These are phyloP conservation scores for Podaxis mareebaensis DNA, from an alignment of 768 basidiomycete genomes.

Conservation along the genomic window DNA sequence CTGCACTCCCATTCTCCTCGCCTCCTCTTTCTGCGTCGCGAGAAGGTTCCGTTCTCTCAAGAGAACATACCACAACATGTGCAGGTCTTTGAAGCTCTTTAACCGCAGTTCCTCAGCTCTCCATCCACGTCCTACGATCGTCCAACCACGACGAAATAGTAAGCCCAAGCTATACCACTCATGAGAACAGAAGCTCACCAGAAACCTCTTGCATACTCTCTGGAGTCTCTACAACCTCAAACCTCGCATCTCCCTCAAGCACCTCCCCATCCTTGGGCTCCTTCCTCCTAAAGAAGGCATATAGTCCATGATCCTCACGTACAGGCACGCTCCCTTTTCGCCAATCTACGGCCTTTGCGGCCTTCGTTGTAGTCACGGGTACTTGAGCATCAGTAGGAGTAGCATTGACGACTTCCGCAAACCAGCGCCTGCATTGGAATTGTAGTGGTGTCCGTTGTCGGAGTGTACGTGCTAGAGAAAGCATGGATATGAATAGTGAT, in stretches of 20 bases:
- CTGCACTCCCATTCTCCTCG: slow-evolving; percentile 56
- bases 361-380: not conserved
- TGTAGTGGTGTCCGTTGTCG: slow-evolving; percentile 19
- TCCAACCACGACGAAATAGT: too few relatives aligned
- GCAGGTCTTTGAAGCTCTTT: slow-evolving; percentile 92
- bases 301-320: slow-evolving; percentile 70
- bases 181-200: slow-evolving; percentile 22
- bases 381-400: not conserved
- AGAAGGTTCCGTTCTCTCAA: slow-evolving; percentile 88
- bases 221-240: slow-evolving; percentile 48
- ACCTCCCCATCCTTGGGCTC: slow-evolving; percentile 33
- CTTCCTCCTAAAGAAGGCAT: slow-evolving; percentile 71
- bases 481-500: slow-evolving; percentile 16
- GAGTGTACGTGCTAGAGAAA: slow-evolving; percentile 21
- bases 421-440: slow-evolving; percentile 24
- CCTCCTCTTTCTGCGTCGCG: slow-evolving; percentile 83
- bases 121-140: slow-evolving; percentile 80
- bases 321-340: slow-evolving; percentile 33
- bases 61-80: slow-evolving; percentile 92
- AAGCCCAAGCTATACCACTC: too few relatives aligned
- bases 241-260: slow-evolving; percentile 45
- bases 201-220: slow-evolving; percentile 28
- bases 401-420: slow-evolving; percentile 24
- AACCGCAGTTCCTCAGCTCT: slow-evolving; percentile 80
- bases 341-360: slow-evolving; percentile 14